Percentiles rank a stretch among this genome's conserved stretches.
Conservation (phyloP, 495 filamentous ascomycete genomes). For the Talaromyces adpressus region DNA sequence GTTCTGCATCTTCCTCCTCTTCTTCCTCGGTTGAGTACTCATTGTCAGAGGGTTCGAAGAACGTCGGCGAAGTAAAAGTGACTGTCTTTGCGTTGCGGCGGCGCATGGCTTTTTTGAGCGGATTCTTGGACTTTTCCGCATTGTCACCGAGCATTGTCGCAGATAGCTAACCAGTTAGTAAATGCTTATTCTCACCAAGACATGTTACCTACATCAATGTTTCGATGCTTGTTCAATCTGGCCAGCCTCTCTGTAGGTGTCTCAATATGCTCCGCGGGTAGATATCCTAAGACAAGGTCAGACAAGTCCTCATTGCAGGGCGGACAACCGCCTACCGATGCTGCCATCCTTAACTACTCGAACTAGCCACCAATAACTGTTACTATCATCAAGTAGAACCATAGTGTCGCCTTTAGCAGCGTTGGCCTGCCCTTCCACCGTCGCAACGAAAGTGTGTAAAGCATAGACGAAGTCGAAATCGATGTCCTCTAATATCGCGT, state of each 20-base stretch:
- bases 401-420: slow-evolving; percentile 98
- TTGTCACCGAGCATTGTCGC: slow-evolving; percentile 92
- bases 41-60: slow-evolving; percentile 82
- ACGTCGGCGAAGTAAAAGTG: slow-evolving; percentile 77
- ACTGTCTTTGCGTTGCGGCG: slow-evolving; percentile 85
- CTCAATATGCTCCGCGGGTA: slow-evolving; percentile 97
- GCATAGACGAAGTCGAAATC: slow-evolving; percentile 99
- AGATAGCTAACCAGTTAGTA: slow-evolving; percentile 54
- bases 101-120: slow-evolving; percentile 83
- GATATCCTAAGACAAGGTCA: slow-evolving; percentile 58
- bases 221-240: slow-evolving; percentile 93
- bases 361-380: slow-evolving; percentile 99
- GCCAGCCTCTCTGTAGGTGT: slow-evolving; percentile 93
- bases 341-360: slow-evolving; percentile 94
- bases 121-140: slow-evolving; percentile 79
- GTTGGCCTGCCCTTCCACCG: slow-evolving; percentile 96
- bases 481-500: slow-evolving; percentile 84
- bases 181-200: background rate
- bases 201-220: slow-evolving; percentile 73
- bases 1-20: slow-evolving; percentile 37
- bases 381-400: slow-evolving; percentile 99
- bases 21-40: slow-evolving; percentile 91
- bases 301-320: background rate
- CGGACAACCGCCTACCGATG: slow-evolving; percentile 59
- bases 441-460: slow-evolving; percentile 93